A percentile compares a stretch with the other conserved stretches of the same genome.
Evolutionary conservation across 2,329 filamentous ascomycete species (phyloP).

Genomic region (Lojkania enalia): DNA sequence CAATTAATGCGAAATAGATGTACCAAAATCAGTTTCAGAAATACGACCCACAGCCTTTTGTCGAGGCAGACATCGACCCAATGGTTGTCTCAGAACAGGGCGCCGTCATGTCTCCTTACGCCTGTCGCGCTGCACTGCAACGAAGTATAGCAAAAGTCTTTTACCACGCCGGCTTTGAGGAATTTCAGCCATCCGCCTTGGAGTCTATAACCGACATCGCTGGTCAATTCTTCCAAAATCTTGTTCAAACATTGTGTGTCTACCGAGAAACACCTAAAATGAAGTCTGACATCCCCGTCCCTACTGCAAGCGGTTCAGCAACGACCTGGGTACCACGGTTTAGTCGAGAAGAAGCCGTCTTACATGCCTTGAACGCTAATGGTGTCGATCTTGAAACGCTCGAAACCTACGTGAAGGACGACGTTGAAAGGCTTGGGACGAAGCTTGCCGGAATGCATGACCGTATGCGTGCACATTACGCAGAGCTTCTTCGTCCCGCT

Average conservation of each 20-base stretch:
- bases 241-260: conserved; percentile 75
- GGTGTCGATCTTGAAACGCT: conserved; percentile 80
- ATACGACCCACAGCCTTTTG: conserved; percentile 86
- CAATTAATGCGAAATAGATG: conserved; percentile 59
- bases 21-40: conserved; percentile 99
- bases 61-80: conserved; percentile 83
- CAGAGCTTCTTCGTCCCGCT: conserved; percentile 90
- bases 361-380: conserved; percentile 83
- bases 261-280: conserved; percentile 85
- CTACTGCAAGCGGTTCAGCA: conserved; percentile 30
- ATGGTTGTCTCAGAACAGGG: conserved; percentile 88
- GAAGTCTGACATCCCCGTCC: conserved; percentile 51
- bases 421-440: conserved; percentile 80
- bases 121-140: conserved; percentile 82
- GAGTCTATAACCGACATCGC: conserved; percentile 89
- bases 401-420: conserved; percentile 87
- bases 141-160: conserved; percentile 92
- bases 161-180: conserved; percentile 95
- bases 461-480: conserved; percentile 87
- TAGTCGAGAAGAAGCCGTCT: conserved; percentile 79
- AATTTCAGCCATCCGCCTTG: conserved; percentile 91
- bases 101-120: conserved; percentile 80
- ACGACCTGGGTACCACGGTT: conserved; percentile 67
- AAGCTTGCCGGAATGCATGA: conserved; percentile 88
- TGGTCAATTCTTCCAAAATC: conserved; percentile 84